phyloP scores from a whole-genome alignment of 805 yeast species.

The Starmera dryadoides region DNA sequence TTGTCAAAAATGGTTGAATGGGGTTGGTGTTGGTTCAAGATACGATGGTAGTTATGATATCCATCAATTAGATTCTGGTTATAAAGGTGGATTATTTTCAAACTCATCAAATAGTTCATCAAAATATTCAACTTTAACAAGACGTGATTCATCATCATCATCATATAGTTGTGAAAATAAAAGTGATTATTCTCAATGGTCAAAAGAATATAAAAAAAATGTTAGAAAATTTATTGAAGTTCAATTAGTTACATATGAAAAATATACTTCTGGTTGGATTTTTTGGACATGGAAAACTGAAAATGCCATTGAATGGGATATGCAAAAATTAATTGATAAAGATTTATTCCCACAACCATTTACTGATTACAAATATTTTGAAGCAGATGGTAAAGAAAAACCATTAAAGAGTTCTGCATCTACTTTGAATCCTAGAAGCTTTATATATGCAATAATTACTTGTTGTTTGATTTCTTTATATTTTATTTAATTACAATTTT shows the following conservation, averaged over 20 bases:
- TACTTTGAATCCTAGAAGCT: too few species aligned
- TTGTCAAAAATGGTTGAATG: constrained; percentile 64
- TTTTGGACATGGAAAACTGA: constrained; percentile 73
- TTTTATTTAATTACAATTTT: too few species aligned
- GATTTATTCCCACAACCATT: constrained; percentile 61
- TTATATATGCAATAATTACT: too few species aligned
- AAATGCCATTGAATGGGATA: constrained; percentile 61
- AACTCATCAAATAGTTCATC: not conserved
- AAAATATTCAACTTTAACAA: not conserved
- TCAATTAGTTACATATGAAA: constrained; percentile 46
- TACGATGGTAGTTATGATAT: constrained; percentile 40
- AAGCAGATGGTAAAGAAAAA: constrained; percentile 15
- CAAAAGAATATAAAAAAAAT: constrained; percentile 30
- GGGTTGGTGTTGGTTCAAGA: constrained; percentile 61
- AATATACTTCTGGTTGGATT: constrained; percentile 50
- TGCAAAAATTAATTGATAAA: constrained; percentile 37
- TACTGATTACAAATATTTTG: constrained; percentile 40
- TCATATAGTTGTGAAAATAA: constrained; percentile 1
- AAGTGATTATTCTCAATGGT: constrained; percentile 34
- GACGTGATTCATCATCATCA: not conserved
- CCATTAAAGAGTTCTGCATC: not conserved
- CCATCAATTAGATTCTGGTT: constrained; percentile 8
- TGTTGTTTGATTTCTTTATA: too few species aligned
- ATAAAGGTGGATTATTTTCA: not conserved
- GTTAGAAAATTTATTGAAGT: constrained; percentile 53